phyloP scores from a whole-genome alignment of 164 flowering plant genomes.

The Tinospora cordifolia region DNA sequence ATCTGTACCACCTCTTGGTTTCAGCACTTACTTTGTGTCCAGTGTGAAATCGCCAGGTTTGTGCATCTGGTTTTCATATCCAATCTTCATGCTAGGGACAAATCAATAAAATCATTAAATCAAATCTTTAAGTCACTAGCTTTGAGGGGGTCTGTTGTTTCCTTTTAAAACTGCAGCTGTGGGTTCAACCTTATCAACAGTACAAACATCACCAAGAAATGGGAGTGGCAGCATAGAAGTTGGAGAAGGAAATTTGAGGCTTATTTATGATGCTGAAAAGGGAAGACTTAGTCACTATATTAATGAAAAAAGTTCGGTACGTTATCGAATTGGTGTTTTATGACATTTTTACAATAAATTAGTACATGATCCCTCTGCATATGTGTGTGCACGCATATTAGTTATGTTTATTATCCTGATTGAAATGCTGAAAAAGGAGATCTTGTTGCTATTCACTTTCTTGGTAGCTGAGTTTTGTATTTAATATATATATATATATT shows the following conservation, averaged over 20 bases:
- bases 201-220: constrained; percentile 28
- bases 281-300: constrained; percentile 57
- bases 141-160: background rate
- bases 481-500: background rate
- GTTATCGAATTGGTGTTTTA: constrained; percentile 5
- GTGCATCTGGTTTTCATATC: background rate
- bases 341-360: background rate
- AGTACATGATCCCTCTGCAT: too few species aligned
- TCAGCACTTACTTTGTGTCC: constrained; percentile 63
- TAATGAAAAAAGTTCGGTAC: constrained; percentile 56
- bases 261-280: constrained; percentile 44
- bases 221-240: constrained; percentile 41
- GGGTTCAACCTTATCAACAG: constrained; percentile 35
- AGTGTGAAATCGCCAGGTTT: constrained; percentile 44
- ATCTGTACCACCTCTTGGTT: constrained; percentile 88
- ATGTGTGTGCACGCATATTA: background rate
- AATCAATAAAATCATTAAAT: background rate
- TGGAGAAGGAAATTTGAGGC: constrained; percentile 74
- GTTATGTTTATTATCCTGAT: background rate
- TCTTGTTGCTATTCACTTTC: background rate
- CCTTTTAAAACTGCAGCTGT: constrained; percentile 30
- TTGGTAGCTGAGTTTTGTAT: background rate
- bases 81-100: background rate
- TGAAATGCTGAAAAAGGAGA: background rate
- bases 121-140: constrained; percentile 9